Base-by-base conservation (phyloP, 345 rosid species). In the Hibiscus syriacus region DNA sequence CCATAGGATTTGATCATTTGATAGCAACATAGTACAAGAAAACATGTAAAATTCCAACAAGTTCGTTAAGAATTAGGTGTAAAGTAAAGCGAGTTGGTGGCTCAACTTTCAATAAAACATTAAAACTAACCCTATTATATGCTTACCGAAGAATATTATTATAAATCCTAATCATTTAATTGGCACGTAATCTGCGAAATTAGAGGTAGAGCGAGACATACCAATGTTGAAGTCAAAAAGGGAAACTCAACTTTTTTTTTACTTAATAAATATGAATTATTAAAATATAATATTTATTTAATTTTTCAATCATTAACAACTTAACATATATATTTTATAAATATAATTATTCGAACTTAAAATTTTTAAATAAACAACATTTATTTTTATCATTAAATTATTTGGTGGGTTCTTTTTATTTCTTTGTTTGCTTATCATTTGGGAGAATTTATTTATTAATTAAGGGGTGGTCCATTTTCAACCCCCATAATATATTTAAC, bases 181-280 rank as follows among this genome's bases (percentile, higher is more conserved):
- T 12, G 57, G 72, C 71, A 63, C 70, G 71, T 68, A 19, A 73
- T 68, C 41, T 55, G 66, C 70, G 66, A 62, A 66, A 68, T 70
- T 64, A 52, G 48, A 14, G 4, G 43, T n/a, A n/a, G n/a, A n/a
- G 6, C 43, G 29, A 66, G 58, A 53, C 17, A 16, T 72, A 53
- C 26, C 36, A 16, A 62, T 70, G 11, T 54, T 72, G 27, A 80
- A 75, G 83, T 80, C 82, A 79, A 80, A 75, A 32, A 58, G 48
- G 25, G 7, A 29, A 30, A 16, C 41, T 19, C 11, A 17, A 5
- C 25, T 2, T 36, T 20, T n/a, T n/a, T n/a, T n/a, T n/a, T n/a
- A n/a, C n/a, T n/a, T n/a, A n/a, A n/a, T n/a, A n/a, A n/a, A n/a
- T n/a, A n/a, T n/a, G n/a, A n/a, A n/a, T n/a, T n/a, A n/a, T n/a